Conservation (phyloP, 306 rosid species). For the Morella rubra region DNA sequence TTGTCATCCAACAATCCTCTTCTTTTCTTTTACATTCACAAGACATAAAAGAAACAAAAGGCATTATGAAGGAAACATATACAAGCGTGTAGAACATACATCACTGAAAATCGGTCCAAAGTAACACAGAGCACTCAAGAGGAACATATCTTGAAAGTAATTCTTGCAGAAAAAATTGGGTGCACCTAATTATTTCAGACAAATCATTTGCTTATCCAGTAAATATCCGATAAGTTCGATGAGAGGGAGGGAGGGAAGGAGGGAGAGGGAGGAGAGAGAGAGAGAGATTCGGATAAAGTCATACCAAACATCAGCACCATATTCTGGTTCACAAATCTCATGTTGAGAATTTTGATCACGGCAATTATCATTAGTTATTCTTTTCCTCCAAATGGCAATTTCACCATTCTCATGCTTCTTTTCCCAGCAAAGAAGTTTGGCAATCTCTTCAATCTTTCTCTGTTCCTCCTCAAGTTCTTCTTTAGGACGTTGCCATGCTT, state of each 20-base stretch:
- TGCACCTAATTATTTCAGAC: slow-evolving; percentile 9
- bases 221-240: neutral
- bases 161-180: slow-evolving; percentile 10
- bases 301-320: slow-evolving; percentile 63
- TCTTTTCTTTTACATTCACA: neutral
- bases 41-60: neutral
- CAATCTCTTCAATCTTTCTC: slow-evolving; percentile 64
- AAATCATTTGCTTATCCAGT: slow-evolving; percentile 16
- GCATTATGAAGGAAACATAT: neutral
- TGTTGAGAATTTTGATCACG: slow-evolving; percentile 43
- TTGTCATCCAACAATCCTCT: neutral
- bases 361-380: slow-evolving; percentile 37
- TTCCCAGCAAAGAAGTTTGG: slow-evolving; percentile 82
- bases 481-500: slow-evolving; percentile 66
- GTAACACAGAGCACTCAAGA: neutral
- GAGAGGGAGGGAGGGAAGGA: neutral
- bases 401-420: slow-evolving; percentile 83
- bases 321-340: slow-evolving; percentile 41
- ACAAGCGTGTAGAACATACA: neutral
- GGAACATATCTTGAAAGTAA: neutral
- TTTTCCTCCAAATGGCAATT: slow-evolving; percentile 74
- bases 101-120: neutral
- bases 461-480: slow-evolving; percentile 75
- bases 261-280: neutral
- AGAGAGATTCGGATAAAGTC: slow-evolving; percentile 17